Percentiles rank a stretch among this genome's conserved stretches.
Conservation (phyloP, 148 eudicot species). For the Silene conica region DNA sequence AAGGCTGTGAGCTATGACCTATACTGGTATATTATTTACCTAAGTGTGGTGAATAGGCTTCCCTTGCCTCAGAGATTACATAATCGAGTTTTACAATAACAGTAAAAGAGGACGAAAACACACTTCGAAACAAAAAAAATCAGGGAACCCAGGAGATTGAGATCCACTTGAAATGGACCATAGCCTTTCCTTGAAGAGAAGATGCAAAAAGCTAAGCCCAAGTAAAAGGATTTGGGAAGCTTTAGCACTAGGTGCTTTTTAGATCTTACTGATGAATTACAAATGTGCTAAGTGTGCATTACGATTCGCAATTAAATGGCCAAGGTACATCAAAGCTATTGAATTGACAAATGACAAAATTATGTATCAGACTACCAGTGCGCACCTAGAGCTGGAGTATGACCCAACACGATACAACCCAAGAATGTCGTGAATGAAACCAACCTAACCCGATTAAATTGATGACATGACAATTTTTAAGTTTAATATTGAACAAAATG, state of each 20-base stretch:
- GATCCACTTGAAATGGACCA: background rate
- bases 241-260: background rate
- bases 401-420: too few species aligned
- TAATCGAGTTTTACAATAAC: background rate
- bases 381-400: too few species aligned
- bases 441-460: too few species aligned
- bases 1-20: background rate
- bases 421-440: too few species aligned
- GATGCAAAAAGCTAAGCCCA: background rate
- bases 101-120: background rate
- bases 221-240: background rate
- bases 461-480: too few species aligned
- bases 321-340: background rate
- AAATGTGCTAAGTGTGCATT: background rate
- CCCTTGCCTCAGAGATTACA: background rate
- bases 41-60: background rate
- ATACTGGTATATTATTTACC: slow-evolving; percentile 1
- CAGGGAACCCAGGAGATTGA: background rate
- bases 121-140: background rate
- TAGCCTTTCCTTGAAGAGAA: background rate
- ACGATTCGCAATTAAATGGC: background rate
- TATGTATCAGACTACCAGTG: too few species aligned
- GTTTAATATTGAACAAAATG: too few species aligned
- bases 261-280: background rate
- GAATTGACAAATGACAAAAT: background rate